These are phyloP conservation scores for Persicaria maculosa DNA, from an alignment of 148 eudicot species.

Conservation along the genomic window DNA sequence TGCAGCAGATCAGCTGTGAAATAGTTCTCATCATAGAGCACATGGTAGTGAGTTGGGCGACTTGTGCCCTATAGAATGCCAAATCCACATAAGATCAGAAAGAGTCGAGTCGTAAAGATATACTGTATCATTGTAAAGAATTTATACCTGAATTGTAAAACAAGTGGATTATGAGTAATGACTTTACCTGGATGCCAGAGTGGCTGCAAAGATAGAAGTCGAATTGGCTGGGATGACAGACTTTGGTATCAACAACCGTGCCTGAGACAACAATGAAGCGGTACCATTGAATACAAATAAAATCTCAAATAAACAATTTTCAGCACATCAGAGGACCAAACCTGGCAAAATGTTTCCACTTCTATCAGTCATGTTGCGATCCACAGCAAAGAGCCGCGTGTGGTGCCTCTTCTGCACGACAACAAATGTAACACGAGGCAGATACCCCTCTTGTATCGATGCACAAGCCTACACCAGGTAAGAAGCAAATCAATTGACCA, in stretches of 20 bases:
- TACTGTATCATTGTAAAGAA: too few species aligned
- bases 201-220: conserved; percentile 27
- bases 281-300: not conserved
- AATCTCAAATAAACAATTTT: too few species aligned
- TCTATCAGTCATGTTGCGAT: conserved; percentile 21
- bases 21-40: conserved; percentile 54
- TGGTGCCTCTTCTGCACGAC: conserved; percentile 38
- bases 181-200: conserved; percentile 21
- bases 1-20: conserved; percentile 61
- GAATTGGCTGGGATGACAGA: conserved; percentile 23
- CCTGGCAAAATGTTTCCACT: conserved; percentile 43
- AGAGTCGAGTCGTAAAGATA: too few species aligned
- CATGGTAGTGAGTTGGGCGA: conserved; percentile 74
- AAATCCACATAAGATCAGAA: too few species aligned
- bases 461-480: conserved; percentile 8
- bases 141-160: too few species aligned
- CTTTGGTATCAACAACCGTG: conserved; percentile 22
- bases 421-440: conserved; percentile 30
- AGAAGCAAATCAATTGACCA: too few species aligned
- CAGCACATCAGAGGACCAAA: not conserved
- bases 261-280: conserved; percentile 10
- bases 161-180: too few species aligned
- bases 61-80: conserved; percentile 54
- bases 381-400: conserved; percentile 28
- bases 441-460: conserved; percentile 18